phyloP scores from a whole-genome alignment of 305 asterid species.

The Coffea humblotiana region DNA sequence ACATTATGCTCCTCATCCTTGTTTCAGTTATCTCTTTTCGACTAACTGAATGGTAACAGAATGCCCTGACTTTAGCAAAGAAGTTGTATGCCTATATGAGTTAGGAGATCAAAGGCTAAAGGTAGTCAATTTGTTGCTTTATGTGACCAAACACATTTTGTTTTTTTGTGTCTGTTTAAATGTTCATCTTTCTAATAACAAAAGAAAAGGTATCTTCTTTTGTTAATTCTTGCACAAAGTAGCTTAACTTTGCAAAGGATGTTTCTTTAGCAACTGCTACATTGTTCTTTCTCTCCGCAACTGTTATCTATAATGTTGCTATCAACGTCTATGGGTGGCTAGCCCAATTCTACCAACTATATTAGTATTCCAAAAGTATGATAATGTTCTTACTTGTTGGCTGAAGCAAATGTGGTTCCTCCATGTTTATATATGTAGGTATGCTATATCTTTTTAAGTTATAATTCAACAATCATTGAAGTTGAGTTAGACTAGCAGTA shows the following conservation, averaged over 20 bases:
- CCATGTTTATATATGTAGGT: background rate
- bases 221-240: background rate
- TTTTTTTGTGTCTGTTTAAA: too few relatives aligned
- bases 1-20: background rate
- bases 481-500: background rate
- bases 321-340: background rate
- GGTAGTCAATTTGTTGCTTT: background rate
- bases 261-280: background rate
- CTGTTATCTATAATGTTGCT: background rate
- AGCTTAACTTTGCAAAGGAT: background rate
- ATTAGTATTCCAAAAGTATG: background rate
- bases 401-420: background rate
- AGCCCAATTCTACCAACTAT: background rate
- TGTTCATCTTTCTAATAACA: too few relatives aligned
- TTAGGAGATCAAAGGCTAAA: background rate
- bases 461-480: background rate
- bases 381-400: background rate
- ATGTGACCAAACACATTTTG: too few relatives aligned
- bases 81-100: background rate
- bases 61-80: background rate
- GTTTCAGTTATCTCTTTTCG: background rate
- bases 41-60: background rate
- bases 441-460: background rate
- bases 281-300: background rate
- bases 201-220: background rate